Percentiles rank a stretch among this genome's conserved stretches.
Conservation (phyloP, 768 basidiomycete species). For the Lactarius hatsudake region DNA sequence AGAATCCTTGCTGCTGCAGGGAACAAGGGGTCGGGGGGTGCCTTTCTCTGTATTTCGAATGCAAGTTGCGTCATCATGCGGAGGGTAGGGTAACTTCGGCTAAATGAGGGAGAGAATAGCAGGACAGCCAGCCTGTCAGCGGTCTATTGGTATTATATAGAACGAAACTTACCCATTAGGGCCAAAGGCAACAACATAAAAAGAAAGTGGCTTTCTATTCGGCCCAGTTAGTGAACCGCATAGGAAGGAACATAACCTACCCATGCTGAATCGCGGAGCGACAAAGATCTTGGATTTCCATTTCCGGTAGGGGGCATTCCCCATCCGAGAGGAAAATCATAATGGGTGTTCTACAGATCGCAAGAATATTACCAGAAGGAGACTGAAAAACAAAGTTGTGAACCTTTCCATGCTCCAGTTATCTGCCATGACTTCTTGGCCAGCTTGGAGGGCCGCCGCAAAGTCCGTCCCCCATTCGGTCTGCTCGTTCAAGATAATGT, state of each 20-base stretch:
- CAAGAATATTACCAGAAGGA: neutral
- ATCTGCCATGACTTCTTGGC: conserved; percentile 41
- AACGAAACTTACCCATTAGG: conserved; percentile 36
- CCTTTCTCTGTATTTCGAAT: conserved; percentile 42
- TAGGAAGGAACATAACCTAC: conserved; percentile 30
- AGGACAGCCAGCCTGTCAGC: conserved; percentile 40
- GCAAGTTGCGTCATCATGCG: conserved; percentile 53
- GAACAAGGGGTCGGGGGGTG: conserved; percentile 39
- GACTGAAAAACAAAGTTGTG: conserved; percentile 24
- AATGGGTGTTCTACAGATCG: neutral
- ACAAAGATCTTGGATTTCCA: conserved; percentile 41
- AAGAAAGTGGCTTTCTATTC: conserved; percentile 50
- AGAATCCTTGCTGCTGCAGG: neutral
- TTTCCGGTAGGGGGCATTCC: conserved; percentile 30
- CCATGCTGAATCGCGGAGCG: conserved; percentile 45
- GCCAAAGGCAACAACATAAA: conserved; percentile 52
- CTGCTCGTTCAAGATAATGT: conserved; percentile 12
- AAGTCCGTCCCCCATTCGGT: conserved; percentile 45
- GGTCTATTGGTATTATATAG: neutral
- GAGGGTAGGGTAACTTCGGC: conserved; percentile 35
- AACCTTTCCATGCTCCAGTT: conserved; percentile 52
- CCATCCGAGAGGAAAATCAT: neutral
- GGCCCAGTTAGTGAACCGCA: neutral
- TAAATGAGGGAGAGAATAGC: conserved; percentile 35
- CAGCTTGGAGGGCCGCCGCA: conserved; percentile 37